Conservation (phyloP, 2,329 filamentous ascomycete genomes). For the Daldinia sp. region DNA sequence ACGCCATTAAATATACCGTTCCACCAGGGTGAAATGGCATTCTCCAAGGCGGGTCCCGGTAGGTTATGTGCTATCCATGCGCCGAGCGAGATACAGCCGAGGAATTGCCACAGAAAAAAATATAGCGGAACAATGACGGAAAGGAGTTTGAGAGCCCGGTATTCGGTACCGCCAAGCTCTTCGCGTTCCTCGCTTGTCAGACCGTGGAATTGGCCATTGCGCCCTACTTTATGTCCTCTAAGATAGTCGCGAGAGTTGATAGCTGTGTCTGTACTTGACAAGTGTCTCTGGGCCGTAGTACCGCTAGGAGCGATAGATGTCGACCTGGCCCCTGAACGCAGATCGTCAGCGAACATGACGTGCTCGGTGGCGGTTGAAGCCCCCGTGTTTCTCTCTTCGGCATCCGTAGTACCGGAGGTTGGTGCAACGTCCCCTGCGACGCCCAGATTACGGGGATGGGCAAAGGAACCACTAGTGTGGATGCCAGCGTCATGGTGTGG, state of each 20-base stretch:
- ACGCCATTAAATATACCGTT: conserved; percentile 75
- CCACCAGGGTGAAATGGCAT: conserved; percentile 76
- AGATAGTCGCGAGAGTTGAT: conserved; percentile 50
- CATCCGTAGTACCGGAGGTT: background rate
- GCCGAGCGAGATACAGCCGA: conserved; percentile 61
- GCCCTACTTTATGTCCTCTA: conserved; percentile 54
- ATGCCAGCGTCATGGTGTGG: conserved; percentile 8
- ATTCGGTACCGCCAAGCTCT: conserved; percentile 72
- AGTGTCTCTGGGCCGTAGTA: conserved; percentile 36
- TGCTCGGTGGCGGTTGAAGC: conserved; percentile 37
- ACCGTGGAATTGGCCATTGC: conserved; percentile 47
- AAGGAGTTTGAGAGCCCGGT: conserved; percentile 71
- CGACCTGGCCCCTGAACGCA: conserved; percentile 32
- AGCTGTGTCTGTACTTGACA: conserved; percentile 27
- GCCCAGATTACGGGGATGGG: conserved; percentile 5
- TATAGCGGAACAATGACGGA: conserved; percentile 71
- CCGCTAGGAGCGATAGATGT: conserved; percentile 40
- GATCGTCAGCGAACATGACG: conserved; percentile 44
- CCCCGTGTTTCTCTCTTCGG: conserved; percentile 2
- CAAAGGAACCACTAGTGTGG: background rate
- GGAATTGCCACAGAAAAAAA: conserved; percentile 62
- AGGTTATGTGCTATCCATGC: conserved; percentile 69
- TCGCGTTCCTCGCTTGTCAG: conserved; percentile 54
- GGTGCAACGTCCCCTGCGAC: background rate
- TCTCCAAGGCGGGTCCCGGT: conserved; percentile 61